Percentiles rank a stretch among this genome's conserved stretches.
Evolutionary conservation across 2,329 filamentous ascomycete genomes (phyloP).

Genomic region (Verticillium klebahnii): DNA sequence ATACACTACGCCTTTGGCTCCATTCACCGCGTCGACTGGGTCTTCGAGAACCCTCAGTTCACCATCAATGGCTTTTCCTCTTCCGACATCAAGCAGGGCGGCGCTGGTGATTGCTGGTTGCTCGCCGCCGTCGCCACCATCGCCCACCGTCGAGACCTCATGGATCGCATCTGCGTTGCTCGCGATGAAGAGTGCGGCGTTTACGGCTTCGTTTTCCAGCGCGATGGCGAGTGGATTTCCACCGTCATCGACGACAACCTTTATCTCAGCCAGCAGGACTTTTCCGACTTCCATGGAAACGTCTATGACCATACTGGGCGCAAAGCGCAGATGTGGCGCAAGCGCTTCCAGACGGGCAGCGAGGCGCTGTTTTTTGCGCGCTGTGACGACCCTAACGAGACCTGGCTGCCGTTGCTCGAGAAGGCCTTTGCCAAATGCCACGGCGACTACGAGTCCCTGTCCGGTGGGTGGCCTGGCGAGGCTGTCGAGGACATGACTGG

Average conservation of each 20-base stretch:
- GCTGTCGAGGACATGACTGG: constrained; percentile 47
- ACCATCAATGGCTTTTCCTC: constrained; percentile 33
- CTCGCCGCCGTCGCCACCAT: constrained; percentile 66
- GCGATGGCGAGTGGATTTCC: constrained; percentile 67
- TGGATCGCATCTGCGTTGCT: constrained; percentile 63
- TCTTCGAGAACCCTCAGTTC: constrained; percentile 36
- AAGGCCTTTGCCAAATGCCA: constrained; percentile 77
- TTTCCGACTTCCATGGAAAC: constrained; percentile 14
- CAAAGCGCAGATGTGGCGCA: constrained; percentile 57
- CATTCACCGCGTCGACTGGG: constrained; percentile 37
- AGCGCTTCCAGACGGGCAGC: constrained; percentile 62
- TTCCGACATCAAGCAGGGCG: constrained; percentile 37
- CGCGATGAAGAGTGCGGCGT: constrained; percentile 64
- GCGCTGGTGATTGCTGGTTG: constrained; percentile 68
- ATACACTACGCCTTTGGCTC: constrained; percentile 26
- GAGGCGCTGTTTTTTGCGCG: constrained; percentile 66
- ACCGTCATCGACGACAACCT: constrained; percentile 68
- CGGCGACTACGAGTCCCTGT: constrained; percentile 64
- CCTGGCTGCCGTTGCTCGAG: constrained; percentile 68
- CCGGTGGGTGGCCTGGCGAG: constrained; percentile 59
- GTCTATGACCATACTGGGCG: constrained; percentile 36
- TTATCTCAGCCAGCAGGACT: constrained; percentile 21
- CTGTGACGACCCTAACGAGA: constrained; percentile 65
- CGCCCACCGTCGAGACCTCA: constrained; percentile 59
- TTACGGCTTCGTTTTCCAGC: constrained; percentile 70